Conservation (phyloP, 1,284 basidiomycete species). For the Polyporus tsugae region DNA sequence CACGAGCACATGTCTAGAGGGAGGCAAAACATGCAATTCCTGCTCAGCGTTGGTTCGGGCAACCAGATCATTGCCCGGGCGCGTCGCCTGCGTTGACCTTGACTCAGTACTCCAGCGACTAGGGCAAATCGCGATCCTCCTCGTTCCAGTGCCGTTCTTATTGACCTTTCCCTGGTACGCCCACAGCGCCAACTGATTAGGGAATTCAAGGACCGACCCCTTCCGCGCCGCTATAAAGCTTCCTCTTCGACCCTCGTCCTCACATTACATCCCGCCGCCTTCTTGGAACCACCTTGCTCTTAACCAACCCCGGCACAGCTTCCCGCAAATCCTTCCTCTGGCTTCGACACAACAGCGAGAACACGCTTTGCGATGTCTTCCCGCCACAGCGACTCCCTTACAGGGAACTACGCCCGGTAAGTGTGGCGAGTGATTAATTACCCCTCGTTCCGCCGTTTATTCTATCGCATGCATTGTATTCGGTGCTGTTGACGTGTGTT, state of each 20-base stretch:
- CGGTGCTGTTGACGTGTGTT: background rate
- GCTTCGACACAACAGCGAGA: background rate
- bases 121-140: slow-evolving; percentile 19
- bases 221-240: slow-evolving; percentile 27
- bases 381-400: slow-evolving; percentile 18
- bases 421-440: slow-evolving; percentile 28
- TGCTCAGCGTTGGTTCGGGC: slow-evolving; percentile 7
- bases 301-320: slow-evolving; percentile 12
- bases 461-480: background rate
- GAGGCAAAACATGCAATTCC: slow-evolving; percentile 11
- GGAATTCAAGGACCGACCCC: slow-evolving; percentile 22
- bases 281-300: slow-evolving; percentile 17
- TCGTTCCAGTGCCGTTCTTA: slow-evolving; percentile 14
- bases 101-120: slow-evolving; percentile 13
- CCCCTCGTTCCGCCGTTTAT: background rate
- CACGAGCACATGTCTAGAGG: slow-evolving; percentile 4
- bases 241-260: slow-evolving; percentile 19
- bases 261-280: slow-evolving; percentile 15
- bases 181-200: slow-evolving; percentile 16
- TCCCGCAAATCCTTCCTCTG: slow-evolving; percentile 8
- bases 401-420: slow-evolving; percentile 25
- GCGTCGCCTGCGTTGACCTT: slow-evolving; percentile 17
- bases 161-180: slow-evolving; percentile 13
- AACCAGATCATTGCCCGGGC: slow-evolving; percentile 18
- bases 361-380: slow-evolving; percentile 21